phyloP scores from a whole-genome alignment of 352 stramenopile species.

The Pythium rhizo-oryzae region DNA sequence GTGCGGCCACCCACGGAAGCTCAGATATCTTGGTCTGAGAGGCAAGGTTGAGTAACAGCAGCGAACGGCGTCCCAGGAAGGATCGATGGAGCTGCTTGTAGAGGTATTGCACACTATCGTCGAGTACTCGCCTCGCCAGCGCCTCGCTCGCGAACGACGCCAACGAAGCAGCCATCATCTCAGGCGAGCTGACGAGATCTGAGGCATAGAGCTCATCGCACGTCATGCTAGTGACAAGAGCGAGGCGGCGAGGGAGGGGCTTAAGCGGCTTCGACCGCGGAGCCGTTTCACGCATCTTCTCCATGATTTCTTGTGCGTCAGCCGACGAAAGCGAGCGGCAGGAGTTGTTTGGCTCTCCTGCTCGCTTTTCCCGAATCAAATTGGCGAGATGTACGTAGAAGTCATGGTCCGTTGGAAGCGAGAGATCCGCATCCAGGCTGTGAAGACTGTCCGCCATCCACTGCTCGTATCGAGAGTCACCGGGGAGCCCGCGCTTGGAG shows the following conservation, averaged over 20 bases:
- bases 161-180: conserved; percentile 8
- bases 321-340: neutral
- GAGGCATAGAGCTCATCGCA: conserved; percentile 10
- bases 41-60: conserved; percentile 26
- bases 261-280: conserved; percentile 5
- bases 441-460: neutral
- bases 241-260: neutral
- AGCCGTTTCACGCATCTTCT: neutral
- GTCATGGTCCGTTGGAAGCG: neutral
- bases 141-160: conserved; percentile 6
- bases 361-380: neutral
- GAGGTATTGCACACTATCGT: conserved; percentile 19
- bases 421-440: neutral
- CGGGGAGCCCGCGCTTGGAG: conserved; percentile 20
- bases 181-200: conserved; percentile 16
- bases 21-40: conserved; percentile 22
- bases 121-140: conserved; percentile 3
- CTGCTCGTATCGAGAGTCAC: neutral
- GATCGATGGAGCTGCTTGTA: conserved; percentile 29
- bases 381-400: neutral
- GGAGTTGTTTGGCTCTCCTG: neutral
- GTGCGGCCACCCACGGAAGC: conserved; percentile 22
- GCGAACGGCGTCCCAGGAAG: conserved; percentile 20
- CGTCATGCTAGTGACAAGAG: conserved; percentile 1
- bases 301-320: neutral